A percentile compares a stretch with the other conserved stretches of the same genome.
These are phyloP conservation scores for Ophiostoma tasmaniense DNA, from an alignment of 2,329 filamentous ascomycete genomes.

Conservation along the genomic window DNA sequence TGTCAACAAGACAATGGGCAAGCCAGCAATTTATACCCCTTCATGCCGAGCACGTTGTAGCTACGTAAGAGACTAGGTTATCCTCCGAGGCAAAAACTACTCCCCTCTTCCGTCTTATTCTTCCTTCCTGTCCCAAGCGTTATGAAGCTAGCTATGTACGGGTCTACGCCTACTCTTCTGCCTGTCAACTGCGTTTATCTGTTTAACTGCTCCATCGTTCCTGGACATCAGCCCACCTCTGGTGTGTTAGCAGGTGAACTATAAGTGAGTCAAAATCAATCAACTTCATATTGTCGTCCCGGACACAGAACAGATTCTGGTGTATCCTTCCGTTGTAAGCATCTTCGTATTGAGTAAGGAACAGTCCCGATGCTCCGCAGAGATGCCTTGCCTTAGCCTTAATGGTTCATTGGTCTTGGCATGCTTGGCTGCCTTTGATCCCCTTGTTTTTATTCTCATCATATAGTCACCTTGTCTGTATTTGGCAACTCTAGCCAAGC, in stretches of 20 bases:
- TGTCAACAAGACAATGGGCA: neutral
- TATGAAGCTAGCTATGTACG: neutral
- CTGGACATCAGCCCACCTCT: neutral
- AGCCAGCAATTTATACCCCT: neutral
- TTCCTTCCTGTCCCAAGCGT: neutral
- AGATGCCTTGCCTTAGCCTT: neutral
- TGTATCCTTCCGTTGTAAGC: neutral
- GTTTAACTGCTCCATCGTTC: too few relatives aligned
- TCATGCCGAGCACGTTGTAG: neutral
- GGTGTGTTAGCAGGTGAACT: neutral
- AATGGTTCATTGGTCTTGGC: neutral
- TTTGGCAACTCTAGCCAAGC: neutral
- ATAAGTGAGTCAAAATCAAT: neutral
- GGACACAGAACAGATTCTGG: neutral
- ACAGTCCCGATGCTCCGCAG: neutral
- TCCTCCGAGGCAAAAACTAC: neutral
- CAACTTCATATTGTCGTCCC: neutral
- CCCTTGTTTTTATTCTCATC: neutral
- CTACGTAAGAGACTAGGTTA: neutral
- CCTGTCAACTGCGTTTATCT: neutral
- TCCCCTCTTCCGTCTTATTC: neutral
- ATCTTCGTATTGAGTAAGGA: neutral
- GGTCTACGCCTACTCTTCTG: neutral
- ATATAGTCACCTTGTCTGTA: neutral
- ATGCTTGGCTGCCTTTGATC: neutral